These are phyloP conservation scores for Pythium rishiriense DNA, from an alignment of 352 stramenopile genomes.

Conservation along the genomic window DNA sequence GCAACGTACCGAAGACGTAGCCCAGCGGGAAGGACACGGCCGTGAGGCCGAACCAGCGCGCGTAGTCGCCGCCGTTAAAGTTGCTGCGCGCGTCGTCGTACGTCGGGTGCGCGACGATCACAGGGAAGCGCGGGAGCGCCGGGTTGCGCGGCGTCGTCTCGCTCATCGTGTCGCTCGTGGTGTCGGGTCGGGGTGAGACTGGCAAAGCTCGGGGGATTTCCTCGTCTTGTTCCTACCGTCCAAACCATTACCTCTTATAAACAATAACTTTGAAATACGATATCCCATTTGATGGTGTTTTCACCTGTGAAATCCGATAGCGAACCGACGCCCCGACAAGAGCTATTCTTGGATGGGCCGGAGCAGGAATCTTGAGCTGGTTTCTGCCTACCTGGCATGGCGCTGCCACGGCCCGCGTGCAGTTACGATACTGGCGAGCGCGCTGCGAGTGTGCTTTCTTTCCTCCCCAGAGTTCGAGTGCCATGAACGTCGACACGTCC, in stretches of 20 bases:
- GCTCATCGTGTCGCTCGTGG: constrained; percentile 40
- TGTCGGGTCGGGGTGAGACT: not conserved
- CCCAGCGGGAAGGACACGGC: constrained; percentile 70
- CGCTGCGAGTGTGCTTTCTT: not conserved
- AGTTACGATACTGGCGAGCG: constrained; percentile 1
- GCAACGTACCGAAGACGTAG: constrained; percentile 69
- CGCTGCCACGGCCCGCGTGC: no score
- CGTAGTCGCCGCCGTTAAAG: constrained; percentile 67
- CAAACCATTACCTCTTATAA: constrained; percentile 5
- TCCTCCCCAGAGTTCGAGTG: not conserved
- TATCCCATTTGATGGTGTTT: not conserved
- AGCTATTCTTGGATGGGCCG: constrained; percentile 17
- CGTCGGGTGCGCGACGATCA: constrained; percentile 80
- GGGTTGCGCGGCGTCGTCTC: constrained; percentile 57
- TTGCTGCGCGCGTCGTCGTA: constrained; percentile 72
- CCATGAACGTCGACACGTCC: constrained; percentile 16
- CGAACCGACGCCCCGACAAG: constrained; percentile 6
- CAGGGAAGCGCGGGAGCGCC: constrained; percentile 61
- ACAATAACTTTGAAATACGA: not conserved
- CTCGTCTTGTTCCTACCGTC: constrained; percentile 16
- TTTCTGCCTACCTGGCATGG: no score
- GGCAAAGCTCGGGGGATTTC: not conserved
- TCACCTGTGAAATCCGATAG: constrained; percentile 11
- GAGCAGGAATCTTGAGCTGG: not conserved
- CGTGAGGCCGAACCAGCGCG: constrained; percentile 55